Percentiles rank a stretch among this genome's conserved stretches.
Conservation (phyloP, 1,284 basidiomycete species). For the Termitomyces sp. region DNA sequence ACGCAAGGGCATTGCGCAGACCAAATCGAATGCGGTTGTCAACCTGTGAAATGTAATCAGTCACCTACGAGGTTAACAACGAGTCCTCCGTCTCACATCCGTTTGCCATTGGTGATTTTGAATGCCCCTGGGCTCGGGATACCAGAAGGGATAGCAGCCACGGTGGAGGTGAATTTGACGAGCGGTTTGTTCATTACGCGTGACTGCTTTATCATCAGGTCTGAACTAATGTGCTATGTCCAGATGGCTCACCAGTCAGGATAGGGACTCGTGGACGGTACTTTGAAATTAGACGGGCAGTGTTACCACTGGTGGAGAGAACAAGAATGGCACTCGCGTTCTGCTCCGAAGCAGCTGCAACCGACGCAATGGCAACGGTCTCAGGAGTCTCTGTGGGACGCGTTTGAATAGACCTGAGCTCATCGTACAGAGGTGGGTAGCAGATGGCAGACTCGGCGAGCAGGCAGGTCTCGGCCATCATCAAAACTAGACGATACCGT, state of each 20-base stretch:
- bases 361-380: constrained; percentile 91
- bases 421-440: constrained; percentile 89
- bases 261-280: constrained; percentile 95
- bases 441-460: constrained; percentile 92
- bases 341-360: constrained; percentile 93
- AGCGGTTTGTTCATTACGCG: constrained; percentile 92
- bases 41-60: constrained; percentile 41
- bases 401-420: constrained; percentile 72
- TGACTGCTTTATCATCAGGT: constrained; percentile 51
- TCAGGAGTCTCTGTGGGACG: constrained; percentile 91
- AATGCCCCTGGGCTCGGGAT: constrained; percentile 88
- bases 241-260: constrained; percentile 69
- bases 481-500: constrained; percentile 58
- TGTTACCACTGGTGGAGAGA: constrained; percentile 94
- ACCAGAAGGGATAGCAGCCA: constrained; percentile 97
- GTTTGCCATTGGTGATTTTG: constrained; percentile 93
- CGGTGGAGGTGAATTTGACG: constrained; percentile 97
- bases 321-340: constrained; percentile 93
- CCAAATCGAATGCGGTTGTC: constrained; percentile 91
- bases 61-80: constrained; percentile 20
- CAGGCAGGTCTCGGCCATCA: constrained; percentile 98
- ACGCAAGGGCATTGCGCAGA: constrained; percentile 78
- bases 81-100: constrained; percentile 62
- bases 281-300: constrained; percentile 94
- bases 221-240: neutral